phyloP scores from a whole-genome alignment of 2,329 filamentous ascomycete species.

The Cladosporium velox region DNA sequence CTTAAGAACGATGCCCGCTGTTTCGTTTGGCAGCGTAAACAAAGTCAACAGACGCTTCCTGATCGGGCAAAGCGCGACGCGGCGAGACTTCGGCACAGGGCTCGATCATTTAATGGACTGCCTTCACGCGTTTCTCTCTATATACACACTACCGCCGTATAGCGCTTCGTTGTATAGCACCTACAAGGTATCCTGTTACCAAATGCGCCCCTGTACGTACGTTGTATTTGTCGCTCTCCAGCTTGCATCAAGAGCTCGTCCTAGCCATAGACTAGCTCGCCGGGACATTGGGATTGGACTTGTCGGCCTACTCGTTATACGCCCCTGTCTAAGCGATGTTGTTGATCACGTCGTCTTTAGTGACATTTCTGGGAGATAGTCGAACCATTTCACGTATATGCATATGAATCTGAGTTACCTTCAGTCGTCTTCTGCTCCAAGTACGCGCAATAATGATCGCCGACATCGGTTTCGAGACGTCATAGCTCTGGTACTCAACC shows the following conservation, averaged over 20 bases:
- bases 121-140: not conserved
- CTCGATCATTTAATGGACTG: not conserved
- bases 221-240: not conserved
- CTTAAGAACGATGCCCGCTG: not conserved
- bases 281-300: not conserved
- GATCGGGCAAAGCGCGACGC: constrained; percentile 4
- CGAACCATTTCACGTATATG: not conserved
- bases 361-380: not conserved
- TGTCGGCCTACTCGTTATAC: not conserved
- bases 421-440: not conserved
- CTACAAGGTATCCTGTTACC: not conserved
- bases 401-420: not conserved
- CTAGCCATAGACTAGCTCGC: not conserved
- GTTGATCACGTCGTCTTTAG: not conserved
- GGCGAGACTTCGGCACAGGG: not conserved
- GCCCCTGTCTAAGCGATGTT: not conserved
- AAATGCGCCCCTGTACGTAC: not conserved
- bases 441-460: constrained; percentile 3
- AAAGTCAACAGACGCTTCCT: constrained; percentile 11
- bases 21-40: not conserved
- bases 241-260: not conserved
- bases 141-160: not conserved
- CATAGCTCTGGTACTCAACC: not conserved
- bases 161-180: not conserved
- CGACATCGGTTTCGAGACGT: constrained; percentile 13